Evolutionary conservation across 192 early-diverging fungal species (phyloP).

Genomic region (Podila verticillata): DNA sequence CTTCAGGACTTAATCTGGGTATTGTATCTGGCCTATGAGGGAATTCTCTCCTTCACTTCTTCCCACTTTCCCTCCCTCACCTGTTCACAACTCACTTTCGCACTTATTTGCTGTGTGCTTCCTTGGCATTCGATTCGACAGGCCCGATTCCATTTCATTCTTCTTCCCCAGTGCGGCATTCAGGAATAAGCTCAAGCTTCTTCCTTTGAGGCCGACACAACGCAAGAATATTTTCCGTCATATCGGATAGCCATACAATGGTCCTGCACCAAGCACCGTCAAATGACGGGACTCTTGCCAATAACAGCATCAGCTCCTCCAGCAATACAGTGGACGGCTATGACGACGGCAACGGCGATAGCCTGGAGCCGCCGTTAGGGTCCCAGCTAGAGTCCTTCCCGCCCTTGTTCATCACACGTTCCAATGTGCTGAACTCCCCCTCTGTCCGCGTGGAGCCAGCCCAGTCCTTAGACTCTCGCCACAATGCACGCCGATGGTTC

Average conservation of each 20-base stretch:
- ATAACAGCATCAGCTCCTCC: not conserved
- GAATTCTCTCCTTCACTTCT: no score
- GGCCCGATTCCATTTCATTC: no score
- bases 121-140: no score
- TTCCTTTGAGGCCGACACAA: no score
- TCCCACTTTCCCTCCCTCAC: not conserved
- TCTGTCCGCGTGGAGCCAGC: slow-evolving; percentile 12
- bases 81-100: not conserved
- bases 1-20: no score
- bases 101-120: no score
- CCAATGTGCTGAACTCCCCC: slow-evolving; percentile 29
- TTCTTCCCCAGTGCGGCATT: not conserved
- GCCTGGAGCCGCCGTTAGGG: not conserved
- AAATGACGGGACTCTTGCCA: slow-evolving; percentile 5
- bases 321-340: not conserved
- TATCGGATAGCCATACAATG: not conserved
- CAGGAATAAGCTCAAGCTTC: not conserved
- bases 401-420: slow-evolving; percentile 18
- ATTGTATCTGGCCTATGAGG: no score
- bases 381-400: slow-evolving; percentile 40
- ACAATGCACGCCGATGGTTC: slow-evolving; percentile 31
- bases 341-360: not conserved
- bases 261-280: slow-evolving; percentile 6
- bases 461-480: not conserved
- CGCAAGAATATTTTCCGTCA: no score